Conservation (phyloP, 139 green algal species). For the Chlamydomonas eustigma region DNA sequence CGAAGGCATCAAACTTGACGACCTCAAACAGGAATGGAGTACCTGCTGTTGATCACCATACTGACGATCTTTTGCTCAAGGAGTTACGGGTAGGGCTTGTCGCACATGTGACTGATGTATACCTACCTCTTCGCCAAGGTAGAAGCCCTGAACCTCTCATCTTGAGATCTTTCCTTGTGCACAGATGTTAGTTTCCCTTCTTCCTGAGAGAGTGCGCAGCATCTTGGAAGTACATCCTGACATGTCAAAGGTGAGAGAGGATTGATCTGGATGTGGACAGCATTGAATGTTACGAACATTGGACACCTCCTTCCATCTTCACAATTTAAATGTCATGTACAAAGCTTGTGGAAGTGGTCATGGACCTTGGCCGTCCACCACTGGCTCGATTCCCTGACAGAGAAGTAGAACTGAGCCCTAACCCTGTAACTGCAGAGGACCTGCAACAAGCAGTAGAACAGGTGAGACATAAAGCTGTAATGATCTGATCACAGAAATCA, state of each 20-base stretch:
- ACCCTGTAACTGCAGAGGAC: slow-evolving; percentile 56
- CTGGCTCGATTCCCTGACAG: slow-evolving; percentile 67
- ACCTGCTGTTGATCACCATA: too few species aligned
- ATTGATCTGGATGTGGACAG: not conserved
- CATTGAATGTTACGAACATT: not conserved
- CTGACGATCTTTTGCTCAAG: too few species aligned
- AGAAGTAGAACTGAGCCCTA: slow-evolving; percentile 49
- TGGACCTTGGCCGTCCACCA: slow-evolving; percentile 77
- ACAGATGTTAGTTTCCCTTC: slow-evolving; percentile 4
- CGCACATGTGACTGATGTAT: too few species aligned
- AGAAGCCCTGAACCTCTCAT: too few species aligned
- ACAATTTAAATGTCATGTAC: not conserved
- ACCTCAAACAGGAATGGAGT: too few species aligned
- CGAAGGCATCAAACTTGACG: too few species aligned
- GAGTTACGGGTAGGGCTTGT: too few species aligned
- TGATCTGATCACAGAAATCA: too few species aligned
- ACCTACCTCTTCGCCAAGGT: too few species aligned
- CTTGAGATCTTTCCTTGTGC: not conserved
- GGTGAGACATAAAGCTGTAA: too few species aligned
- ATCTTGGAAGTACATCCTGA: not conserved
- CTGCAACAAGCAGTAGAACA: slow-evolving; percentile 54
- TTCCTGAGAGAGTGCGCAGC: slow-evolving; percentile 3
- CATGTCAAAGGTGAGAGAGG: not conserved
- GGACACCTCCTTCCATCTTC: not conserved
- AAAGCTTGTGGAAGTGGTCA: slow-evolving; percentile 62